phyloP scores from a whole-genome alignment of 345 rosid species.

The Syzygium jambos region DNA sequence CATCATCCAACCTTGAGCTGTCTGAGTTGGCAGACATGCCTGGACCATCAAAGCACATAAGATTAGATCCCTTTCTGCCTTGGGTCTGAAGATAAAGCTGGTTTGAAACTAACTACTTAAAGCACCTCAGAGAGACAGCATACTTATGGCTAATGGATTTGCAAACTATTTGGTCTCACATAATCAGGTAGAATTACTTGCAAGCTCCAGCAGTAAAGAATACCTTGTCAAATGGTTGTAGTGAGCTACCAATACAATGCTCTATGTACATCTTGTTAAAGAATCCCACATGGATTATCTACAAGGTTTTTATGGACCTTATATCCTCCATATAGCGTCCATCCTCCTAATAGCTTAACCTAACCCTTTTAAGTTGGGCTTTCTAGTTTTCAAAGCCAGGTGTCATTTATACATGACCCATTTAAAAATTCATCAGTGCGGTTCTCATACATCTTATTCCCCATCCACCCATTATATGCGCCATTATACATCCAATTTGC shows the following conservation, averaged over 20 bases:
- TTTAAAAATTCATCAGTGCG: background rate
- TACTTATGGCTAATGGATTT: background rate
- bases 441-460: background rate
- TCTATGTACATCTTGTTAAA: background rate
- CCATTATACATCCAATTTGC: background rate
- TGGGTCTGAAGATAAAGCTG: background rate
- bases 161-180: background rate
- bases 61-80: background rate
- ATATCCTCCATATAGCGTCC: background rate
- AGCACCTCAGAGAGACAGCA: background rate
- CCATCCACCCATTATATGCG: background rate
- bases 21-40: constrained; percentile 48
- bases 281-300: background rate
- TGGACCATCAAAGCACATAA: constrained; percentile 17
- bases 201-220: background rate
- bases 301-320: background rate
- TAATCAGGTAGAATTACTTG: background rate
- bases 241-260: background rate
- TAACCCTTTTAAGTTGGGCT: background rate
- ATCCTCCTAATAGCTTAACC: background rate
- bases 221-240: background rate
- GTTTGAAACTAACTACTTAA: background rate
- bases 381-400: background rate
- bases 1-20: constrained; percentile 61
- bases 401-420: background rate